Evolutionary conservation across 352 stramenopile species (phyloP).

Genomic region (Pythium aquatile): DNA sequence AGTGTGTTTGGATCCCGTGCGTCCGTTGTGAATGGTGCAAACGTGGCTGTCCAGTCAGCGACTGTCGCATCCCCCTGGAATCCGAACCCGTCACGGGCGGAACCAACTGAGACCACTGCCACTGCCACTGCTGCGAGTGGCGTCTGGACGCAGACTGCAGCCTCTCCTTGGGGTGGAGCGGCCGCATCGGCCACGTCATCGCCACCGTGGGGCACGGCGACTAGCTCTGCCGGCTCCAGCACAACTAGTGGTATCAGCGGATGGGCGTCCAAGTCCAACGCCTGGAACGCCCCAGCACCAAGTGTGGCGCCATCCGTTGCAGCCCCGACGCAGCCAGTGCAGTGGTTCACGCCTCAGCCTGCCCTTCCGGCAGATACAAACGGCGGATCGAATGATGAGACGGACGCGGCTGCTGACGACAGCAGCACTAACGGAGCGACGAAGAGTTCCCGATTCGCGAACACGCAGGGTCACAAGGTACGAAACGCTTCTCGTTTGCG

Average conservation of each 20-base stretch:
- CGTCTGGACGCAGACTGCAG: background rate
- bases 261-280: slow-evolving; percentile 27
- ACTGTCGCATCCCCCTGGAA: background rate
- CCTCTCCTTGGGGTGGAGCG: background rate
- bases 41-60: background rate
- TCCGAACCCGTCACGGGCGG: background rate
- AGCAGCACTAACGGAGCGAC: background rate
- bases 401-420: background rate
- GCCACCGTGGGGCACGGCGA: slow-evolving; percentile 9
- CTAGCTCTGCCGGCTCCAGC: background rate
- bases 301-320: slow-evolving; percentile 1
- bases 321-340: slow-evolving; percentile 8
- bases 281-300: slow-evolving; percentile 25
- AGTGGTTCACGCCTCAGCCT: slow-evolving; percentile 22
- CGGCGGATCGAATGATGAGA: background rate
- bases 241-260: slow-evolving; percentile 3
- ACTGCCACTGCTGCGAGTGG: background rate
- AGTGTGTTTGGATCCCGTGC: slow-evolving; percentile 35
- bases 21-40: no score
- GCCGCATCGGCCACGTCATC: background rate
- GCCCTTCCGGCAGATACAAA: background rate
- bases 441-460: slow-evolving; percentile 39
- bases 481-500: background rate
- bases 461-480: slow-evolving; percentile 74
- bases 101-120: background rate